Evolutionary conservation across 192 early-diverging fungal genomes (phyloP), one percentile per base, ranked within the genome.

Genomic region (Dimargaris xerosporica): DNA sequence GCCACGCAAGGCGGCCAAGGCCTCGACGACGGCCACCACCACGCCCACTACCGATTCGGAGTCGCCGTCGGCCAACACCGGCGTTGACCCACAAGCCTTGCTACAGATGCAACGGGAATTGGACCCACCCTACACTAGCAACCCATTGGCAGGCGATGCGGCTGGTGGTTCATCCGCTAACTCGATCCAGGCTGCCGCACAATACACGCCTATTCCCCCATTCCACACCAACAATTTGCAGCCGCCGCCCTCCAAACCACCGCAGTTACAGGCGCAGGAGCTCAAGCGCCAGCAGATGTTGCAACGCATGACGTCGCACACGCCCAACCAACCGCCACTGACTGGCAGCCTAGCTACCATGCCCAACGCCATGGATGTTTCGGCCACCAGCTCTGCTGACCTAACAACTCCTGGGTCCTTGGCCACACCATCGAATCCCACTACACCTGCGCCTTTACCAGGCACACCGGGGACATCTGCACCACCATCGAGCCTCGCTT

Each of bases 211-310:
- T 2, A 19, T 59, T 17, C 56, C 56, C 3, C 56, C 56, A 0
- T 59, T 59, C 31, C 56, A 59, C 9, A 59, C 56, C 10, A 28
- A 39, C 12, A 59, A 59, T 59, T 28, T 59, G 31, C 56, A 59
- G 16, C 56, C 56, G 1, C 17, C 19, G 39, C 56, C 56, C 10
- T 7, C 13, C 5, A 19, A 41, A 29, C 56, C 56, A 2, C 4
- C 28, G 9, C 41, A 39, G 13, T 41, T 59, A 29, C 13, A 10
- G 56, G 56, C 29, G 23, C 56, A 59, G 56, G 56, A 59, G 23
- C 34, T 31, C 31, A 42, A 42, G 23, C 56, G 56, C 41, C 56
- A 59, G 39, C 56, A 29, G 29, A 3, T 59, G 13, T 34, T 59
- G 34, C 56, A 59, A 29, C 19, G n/a, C 6, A 17, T 25, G 28